Conservation (phyloP, 345 rosid species). For the Eucalyptus urophylla region DNA sequence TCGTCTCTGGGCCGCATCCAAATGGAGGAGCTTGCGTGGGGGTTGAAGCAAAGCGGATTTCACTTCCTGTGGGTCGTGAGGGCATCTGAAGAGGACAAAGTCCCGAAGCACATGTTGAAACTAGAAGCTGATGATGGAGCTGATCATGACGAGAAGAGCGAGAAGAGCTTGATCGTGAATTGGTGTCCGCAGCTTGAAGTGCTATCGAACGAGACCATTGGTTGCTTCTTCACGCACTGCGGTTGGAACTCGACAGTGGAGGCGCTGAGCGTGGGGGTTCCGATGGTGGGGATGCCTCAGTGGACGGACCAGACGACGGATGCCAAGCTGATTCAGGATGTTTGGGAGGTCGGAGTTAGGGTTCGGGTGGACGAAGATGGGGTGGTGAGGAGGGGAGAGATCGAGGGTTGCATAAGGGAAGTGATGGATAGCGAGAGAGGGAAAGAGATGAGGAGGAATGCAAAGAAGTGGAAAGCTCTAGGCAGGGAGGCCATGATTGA, state of each 20-base stretch:
- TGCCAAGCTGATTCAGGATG: constrained; percentile 45
- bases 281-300: constrained; percentile 12
- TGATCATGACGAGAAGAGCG: neutral
- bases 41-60: constrained; percentile 3
- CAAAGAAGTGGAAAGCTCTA: constrained; percentile 29
- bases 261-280: neutral
- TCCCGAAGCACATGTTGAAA: neutral
- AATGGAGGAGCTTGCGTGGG: constrained; percentile 44
- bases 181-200: constrained; percentile 55
- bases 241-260: constrained; percentile 42
- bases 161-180: constrained; percentile 17
- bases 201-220: constrained; percentile 25
- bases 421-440: constrained; percentile 44
- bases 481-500: constrained; percentile 27
- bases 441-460: constrained; percentile 22
- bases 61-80: constrained; percentile 49
- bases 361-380: constrained; percentile 33
- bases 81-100: constrained; percentile 27
- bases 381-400: constrained; percentile 35
- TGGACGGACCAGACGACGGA: constrained; percentile 10
- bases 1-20: constrained; percentile 19
- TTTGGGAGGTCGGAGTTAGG: constrained; percentile 52
- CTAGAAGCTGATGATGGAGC: neutral
- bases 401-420: constrained; percentile 25
- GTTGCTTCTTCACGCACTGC: constrained; percentile 54